These are phyloP conservation scores for Axilococcus clingmanii DNA, from an alignment of 139 green algal species.

Conservation along the genomic window DNA sequence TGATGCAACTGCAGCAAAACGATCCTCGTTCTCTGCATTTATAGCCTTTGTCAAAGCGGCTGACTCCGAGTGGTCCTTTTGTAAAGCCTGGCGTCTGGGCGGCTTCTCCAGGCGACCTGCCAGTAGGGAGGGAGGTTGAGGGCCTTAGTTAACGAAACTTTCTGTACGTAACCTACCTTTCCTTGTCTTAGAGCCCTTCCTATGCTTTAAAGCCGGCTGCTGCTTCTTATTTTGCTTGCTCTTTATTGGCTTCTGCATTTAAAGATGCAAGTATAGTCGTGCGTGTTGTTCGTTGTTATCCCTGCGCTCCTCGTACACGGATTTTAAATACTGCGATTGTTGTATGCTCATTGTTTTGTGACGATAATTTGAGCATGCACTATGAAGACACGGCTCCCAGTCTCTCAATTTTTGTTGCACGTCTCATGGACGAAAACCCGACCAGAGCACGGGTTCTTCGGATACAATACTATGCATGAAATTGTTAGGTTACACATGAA, in stretches of 20 bases:
- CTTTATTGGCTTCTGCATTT: conserved; percentile 10
- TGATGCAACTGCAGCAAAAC: conserved; percentile 7
- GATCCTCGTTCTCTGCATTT: conserved; percentile 23
- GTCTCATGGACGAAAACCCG: too few relatives aligned
- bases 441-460: too few relatives aligned
- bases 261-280: not conserved
- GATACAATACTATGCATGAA: too few relatives aligned
- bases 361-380: too few relatives aligned
- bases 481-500: too few relatives aligned
- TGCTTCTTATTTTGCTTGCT: conserved; percentile 7
- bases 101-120: conserved; percentile 19
- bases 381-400: too few relatives aligned
- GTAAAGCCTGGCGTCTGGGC: conserved; percentile 7
- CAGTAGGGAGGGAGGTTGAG: too few relatives aligned
- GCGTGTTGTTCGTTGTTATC: too few relatives aligned
- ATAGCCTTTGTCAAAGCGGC: conserved; percentile 18
- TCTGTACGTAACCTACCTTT: conserved; percentile 3
- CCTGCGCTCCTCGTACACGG: too few relatives aligned
- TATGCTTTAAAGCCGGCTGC: not conserved
- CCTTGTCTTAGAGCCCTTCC: conserved; percentile 5
- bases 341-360: too few relatives aligned
- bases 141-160: not conserved
- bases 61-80: conserved; percentile 6
- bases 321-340: too few relatives aligned
- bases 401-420: too few relatives aligned